Evolutionary conservation across 2,329 filamentous ascomycete genomes (phyloP).

Genomic region (Pseudogymnoascus sp.): DNA sequence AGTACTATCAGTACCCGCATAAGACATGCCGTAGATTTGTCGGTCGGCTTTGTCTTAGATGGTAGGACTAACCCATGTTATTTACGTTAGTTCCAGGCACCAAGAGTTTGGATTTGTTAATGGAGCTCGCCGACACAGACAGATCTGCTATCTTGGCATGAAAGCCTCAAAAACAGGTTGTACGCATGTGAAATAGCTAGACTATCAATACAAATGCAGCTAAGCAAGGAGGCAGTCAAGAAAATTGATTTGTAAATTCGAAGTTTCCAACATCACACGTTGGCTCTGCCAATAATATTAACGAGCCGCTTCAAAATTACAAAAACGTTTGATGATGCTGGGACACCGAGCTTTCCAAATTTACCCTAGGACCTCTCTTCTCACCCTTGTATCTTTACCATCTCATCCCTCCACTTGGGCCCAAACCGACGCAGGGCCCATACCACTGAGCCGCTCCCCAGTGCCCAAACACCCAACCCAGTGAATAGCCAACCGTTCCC

Average conservation of each 20-base stretch:
- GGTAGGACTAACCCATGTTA: neutral
- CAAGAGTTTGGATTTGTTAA: neutral
- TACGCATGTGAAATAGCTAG: neutral
- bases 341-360: neutral
- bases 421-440: conserved; percentile 53
- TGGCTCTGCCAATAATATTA: neutral
- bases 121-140: neutral
- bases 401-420: conserved; percentile 52
- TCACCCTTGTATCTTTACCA: conserved; percentile 38
- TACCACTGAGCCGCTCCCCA: conserved; percentile 48
- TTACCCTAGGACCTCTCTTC: conserved; percentile 11
- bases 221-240: neutral
- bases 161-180: neutral
- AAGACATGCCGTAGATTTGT: neutral
- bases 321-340: neutral
- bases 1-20: neutral
- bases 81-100: neutral
- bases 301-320: neutral
- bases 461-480: conserved; percentile 41
- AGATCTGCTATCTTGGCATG: neutral
- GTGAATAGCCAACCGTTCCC: conserved; percentile 73
- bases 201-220: neutral
- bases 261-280: neutral
- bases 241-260: neutral
- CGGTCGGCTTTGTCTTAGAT: neutral